Conservation (phyloP, 352 stramenopile species). For the Elongisporangium undulatum region DNA sequence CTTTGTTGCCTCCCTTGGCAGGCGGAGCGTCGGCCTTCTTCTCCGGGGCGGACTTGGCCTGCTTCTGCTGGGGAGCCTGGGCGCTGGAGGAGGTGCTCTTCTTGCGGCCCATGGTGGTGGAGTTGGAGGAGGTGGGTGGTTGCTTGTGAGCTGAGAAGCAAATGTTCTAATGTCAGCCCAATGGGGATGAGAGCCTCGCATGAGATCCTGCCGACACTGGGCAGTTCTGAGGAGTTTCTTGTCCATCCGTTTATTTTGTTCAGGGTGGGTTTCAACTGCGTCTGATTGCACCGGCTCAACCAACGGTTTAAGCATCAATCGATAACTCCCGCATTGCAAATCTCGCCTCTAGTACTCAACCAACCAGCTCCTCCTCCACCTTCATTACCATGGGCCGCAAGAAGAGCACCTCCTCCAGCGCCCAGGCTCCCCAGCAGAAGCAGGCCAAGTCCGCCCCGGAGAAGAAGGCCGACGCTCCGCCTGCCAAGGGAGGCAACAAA, state of each 20-base stretch:
- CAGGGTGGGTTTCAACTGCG: too few relatives aligned
- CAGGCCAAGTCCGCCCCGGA: not conserved
- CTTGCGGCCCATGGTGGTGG: constrained; percentile 23
- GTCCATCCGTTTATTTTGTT: constrained; percentile 1
- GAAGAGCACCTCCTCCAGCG: constrained; percentile 8
- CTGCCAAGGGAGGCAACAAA: constrained; percentile 1
- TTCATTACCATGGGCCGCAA: constrained; percentile 22
- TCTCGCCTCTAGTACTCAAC: not conserved
- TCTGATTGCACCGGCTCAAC: too few relatives aligned
- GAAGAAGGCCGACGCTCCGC: constrained; percentile 10
- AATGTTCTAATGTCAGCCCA: not conserved
- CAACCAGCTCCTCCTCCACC: not conserved
- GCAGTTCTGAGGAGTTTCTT: not conserved
- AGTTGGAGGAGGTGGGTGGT: not conserved
- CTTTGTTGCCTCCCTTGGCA: constrained; percentile 1
- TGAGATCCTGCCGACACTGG: not conserved
- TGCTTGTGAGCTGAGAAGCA: not conserved
- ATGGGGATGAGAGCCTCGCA: not conserved
- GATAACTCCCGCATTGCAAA: not conserved
- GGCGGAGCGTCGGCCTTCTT: constrained; percentile 9
- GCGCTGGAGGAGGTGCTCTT: constrained; percentile 7
- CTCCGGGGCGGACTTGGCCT: not conserved
- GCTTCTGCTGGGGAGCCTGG: not conserved
- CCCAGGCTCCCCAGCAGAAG: not conserved
- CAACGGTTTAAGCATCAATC: not conserved